Evolutionary conservation across 495 filamentous ascomycete genomes (phyloP), one percentile per base, ranked within the genome.

Genomic region (Cenococcum geophilum): DNA sequence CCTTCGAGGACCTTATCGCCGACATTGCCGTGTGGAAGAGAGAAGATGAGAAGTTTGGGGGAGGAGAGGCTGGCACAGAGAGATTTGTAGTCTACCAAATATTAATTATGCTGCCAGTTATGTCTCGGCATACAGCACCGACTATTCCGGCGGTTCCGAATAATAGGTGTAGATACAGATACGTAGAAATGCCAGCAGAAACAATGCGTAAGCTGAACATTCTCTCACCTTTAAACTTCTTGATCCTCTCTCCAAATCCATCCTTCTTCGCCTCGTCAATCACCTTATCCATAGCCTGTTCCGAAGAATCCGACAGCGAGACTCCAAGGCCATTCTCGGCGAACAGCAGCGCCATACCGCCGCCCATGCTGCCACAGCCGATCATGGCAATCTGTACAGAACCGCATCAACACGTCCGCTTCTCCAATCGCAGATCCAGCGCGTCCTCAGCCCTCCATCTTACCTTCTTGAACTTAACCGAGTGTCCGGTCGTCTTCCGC

Each of bases 361-460:
- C 79, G 56, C 85, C 84, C 84, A 86, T 87, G 66, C 77, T 81
- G n/a, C 83, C 83, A 64, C 78, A 80, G 20, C 85, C 83, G 51
- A 88, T 79, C 63, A 87, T 78, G 32, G 82, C 83, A 42, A 88
- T 76, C 75, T 79, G 67, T 51, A 56, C 2, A 52, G 12, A 18
- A 32, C 4, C 40, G 4, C 1, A 14, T 18, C 11, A 45, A 14
- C 18, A 16, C 40, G 11, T 45, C 40, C 11, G 14, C 12, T 45
- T 45, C 11, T 12, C 21, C 49, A 52, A 52, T 52, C 21, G 21
- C 21, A 18, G 12, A 14, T 14, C 20, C 4, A 22, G 20, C 21
- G 49, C 18, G 11, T 45, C 53, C 53, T 37, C 32, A 43, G 16
- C 20, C 16, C 14, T 16, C 8, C 18, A 37, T 56, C 25, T 56